Conservation (phyloP, 495 filamentous ascomycete genomes). For the Trichoderma virens region DNA sequence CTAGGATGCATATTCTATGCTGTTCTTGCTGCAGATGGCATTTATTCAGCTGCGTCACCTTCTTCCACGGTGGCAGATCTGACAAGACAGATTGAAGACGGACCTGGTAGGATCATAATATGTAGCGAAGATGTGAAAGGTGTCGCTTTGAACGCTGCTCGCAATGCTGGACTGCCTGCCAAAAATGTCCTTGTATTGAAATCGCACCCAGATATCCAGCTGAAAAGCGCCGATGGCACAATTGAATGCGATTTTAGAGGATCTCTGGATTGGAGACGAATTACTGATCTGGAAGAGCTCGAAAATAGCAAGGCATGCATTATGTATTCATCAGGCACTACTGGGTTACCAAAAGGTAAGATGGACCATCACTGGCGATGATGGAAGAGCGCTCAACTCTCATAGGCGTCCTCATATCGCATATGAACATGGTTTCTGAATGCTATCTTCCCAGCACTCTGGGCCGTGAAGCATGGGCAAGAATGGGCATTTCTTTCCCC, state of each 20-base stretch:
- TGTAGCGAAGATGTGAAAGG: slow-evolving; percentile 41
- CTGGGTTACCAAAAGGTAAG: slow-evolving; percentile 66
- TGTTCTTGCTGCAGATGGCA: slow-evolving; percentile 42
- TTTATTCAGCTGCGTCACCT: slow-evolving; percentile 39
- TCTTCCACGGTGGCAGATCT: slow-evolving; percentile 36
- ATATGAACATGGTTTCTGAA: slow-evolving; percentile 52
- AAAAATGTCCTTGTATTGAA: slow-evolving; percentile 28
- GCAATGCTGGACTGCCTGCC: slow-evolving; percentile 45
- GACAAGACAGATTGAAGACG: slow-evolving; percentile 32
- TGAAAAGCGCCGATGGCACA: slow-evolving; percentile 16
- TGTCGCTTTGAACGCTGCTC: slow-evolving; percentile 53
- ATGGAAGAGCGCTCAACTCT: background rate
- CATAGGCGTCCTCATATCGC: slow-evolving; percentile 55
- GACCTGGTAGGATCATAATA: slow-evolving; percentile 46
- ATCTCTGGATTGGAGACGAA: slow-evolving; percentile 34
- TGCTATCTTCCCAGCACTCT: slow-evolving; percentile 18
- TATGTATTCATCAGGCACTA: slow-evolving; percentile 83
- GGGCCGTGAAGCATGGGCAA: background rate
- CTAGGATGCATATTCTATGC: slow-evolving; percentile 40
- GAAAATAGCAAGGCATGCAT: slow-evolving; percentile 44
- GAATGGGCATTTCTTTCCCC: background rate
- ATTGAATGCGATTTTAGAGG: slow-evolving; percentile 1
- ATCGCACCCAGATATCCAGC: slow-evolving; percentile 15
- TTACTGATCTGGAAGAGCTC: slow-evolving; percentile 34
- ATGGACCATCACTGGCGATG: background rate